These are phyloP conservation scores for Suaeda aralocaspica DNA, from an alignment of 148 eudicot species.

Conservation along the genomic window DNA sequence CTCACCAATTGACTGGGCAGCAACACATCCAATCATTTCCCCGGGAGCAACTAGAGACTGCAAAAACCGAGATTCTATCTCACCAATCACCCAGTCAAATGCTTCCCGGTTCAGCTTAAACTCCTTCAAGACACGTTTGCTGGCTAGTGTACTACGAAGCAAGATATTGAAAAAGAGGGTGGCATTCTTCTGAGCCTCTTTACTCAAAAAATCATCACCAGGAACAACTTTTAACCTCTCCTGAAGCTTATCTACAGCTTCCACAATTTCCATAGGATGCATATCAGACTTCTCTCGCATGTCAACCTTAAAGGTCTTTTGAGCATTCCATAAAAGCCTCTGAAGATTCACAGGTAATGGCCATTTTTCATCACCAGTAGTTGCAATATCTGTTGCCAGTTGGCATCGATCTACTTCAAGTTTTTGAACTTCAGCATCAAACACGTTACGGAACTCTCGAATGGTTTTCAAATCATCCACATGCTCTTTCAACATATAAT, in stretches of 20 bases:
- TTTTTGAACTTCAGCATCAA: constrained; percentile 92
- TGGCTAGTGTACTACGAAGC: constrained; percentile 89
- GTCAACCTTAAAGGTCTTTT: constrained; percentile 90
- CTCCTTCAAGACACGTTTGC: constrained; percentile 88
- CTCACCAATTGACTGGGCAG: constrained; percentile 99
- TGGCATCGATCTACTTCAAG: constrained; percentile 81
- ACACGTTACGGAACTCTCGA: constrained; percentile 89
- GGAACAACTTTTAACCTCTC: constrained; percentile 91
- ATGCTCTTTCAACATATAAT: constrained; percentile 80
- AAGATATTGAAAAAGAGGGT: constrained; percentile 89
- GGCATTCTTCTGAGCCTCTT: constrained; percentile 97
- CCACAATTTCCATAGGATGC: constrained; percentile 98
- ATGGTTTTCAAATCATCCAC: constrained; percentile 88
- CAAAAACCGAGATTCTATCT: constrained; percentile 88
- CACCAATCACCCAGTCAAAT: constrained; percentile 97
- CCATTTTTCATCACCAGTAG: constrained; percentile 90
- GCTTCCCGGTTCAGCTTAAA: constrained; percentile 89
- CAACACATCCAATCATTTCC: constrained; percentile 99
- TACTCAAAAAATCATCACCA: constrained; percentile 86
- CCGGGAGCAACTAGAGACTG: constrained; percentile 99
- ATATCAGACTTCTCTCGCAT: constrained; percentile 78
- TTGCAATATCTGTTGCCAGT: constrained; percentile 92
- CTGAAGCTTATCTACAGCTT: constrained; percentile 96
- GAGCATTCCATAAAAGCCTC: constrained; percentile 88
- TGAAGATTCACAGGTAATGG: constrained; percentile 91